Conservation (phyloP, 2,329 filamentous ascomycete genomes). For the Paraphaeosphaeria minitans region DNA sequence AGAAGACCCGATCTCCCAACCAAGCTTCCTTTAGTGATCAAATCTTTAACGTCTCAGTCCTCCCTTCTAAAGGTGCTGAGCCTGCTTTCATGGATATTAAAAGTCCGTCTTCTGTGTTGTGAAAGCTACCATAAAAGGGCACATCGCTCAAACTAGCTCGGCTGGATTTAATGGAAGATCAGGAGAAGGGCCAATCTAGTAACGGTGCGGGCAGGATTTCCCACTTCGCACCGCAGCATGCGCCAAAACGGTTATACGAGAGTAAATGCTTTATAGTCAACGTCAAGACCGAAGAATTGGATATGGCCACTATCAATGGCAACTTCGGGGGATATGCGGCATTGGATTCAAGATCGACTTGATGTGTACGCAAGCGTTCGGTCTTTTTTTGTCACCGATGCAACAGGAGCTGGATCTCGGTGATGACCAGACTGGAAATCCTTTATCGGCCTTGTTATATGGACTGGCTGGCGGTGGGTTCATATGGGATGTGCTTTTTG, state of each 20-base stretch:
- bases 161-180: too few relatives aligned
- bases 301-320: not conserved
- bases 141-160: too few relatives aligned
- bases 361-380: slow-evolving; percentile 64
- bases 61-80: slow-evolving; percentile 40
- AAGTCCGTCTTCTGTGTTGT: slow-evolving; percentile 49
- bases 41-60: not conserved
- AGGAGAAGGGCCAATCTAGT: too few relatives aligned
- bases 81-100: slow-evolving; percentile 59
- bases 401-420: slow-evolving; percentile 63
- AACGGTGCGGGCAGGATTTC: too few relatives aligned
- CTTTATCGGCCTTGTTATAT: not conserved
- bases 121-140: not conserved
- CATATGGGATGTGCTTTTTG: not conserved
- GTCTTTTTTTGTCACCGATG: slow-evolving; percentile 59
- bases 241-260: too few relatives aligned
- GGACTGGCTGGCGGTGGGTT: not conserved
- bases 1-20: slow-evolving; percentile 4
- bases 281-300: not conserved
- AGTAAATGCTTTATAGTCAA: too few relatives aligned
- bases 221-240: too few relatives aligned
- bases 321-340: slow-evolving; percentile 56
- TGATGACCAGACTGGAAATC: slow-evolving; percentile 44
- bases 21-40: slow-evolving; percentile 7
- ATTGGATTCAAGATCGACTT: slow-evolving; percentile 63